These are phyloP conservation scores for Solanum etuberosum DNA, from an alignment of 257 asterid genomes.

Conservation along the genomic window DNA sequence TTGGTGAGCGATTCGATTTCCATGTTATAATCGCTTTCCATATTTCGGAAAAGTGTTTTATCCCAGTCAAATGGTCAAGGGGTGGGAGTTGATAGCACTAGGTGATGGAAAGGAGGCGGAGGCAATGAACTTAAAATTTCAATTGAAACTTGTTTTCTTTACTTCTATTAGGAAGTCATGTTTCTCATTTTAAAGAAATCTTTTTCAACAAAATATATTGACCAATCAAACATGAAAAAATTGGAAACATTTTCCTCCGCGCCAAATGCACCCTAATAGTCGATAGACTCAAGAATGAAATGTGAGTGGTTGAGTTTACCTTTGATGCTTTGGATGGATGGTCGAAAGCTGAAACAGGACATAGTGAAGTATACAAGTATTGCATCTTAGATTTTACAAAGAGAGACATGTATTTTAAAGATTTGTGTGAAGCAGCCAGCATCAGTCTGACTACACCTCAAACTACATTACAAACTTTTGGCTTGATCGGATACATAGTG, in stretches of 20 bases:
- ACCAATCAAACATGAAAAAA: neutral
- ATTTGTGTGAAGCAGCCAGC: neutral
- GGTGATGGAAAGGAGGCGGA: neutral
- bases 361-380: neutral
- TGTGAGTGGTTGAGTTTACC: neutral
- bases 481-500: neutral
- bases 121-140: neutral
- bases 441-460: neutral
- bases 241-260: neutral
- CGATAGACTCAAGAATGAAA: neutral
- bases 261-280: neutral
- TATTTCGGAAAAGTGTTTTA: no score
- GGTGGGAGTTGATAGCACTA: neutral
- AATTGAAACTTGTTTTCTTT: neutral
- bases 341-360: neutral
- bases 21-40: neutral
- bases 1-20: fast-evolving
- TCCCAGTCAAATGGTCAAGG: neutral
- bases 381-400: neutral
- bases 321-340: neutral
- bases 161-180: neutral
- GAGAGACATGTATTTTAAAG: neutral
- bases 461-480: neutral
- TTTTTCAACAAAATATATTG: no score
- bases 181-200: neutral